Conservation (phyloP, 2,329 filamentous ascomycete genomes). For the Dothidotthia symphoricarpi region DNA sequence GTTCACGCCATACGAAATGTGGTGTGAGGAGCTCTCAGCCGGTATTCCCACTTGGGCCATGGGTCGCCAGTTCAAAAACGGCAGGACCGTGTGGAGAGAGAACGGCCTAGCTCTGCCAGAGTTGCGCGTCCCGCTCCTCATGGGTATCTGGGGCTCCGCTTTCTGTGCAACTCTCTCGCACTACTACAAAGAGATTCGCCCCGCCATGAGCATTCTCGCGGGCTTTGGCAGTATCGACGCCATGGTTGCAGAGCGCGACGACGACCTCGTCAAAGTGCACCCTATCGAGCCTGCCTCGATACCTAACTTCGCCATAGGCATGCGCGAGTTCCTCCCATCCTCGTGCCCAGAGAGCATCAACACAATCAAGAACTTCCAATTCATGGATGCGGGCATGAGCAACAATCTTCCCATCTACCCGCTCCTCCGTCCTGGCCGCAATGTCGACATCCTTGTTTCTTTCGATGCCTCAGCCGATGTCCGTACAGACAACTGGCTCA, state of each 20-base stretch:
- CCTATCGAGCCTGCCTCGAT: constrained; percentile 89
- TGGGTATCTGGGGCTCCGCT: constrained; percentile 95
- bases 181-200: constrained; percentile 93
- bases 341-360: constrained; percentile 78
- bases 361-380: constrained; percentile 60
- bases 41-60: constrained; percentile 95
- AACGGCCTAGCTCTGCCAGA: constrained; percentile 77
- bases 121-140: constrained; percentile 74
- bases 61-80: constrained; percentile 76
- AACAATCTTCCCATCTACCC: constrained; percentile 98
- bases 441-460: constrained; percentile 85
- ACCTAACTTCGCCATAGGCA: constrained; percentile 82
- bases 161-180: constrained; percentile 95
- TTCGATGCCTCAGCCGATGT: constrained; percentile 96
- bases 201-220: constrained; percentile 69
- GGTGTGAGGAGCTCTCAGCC: constrained; percentile 86
- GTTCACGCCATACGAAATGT: constrained; percentile 85
- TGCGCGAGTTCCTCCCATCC: constrained; percentile 71
- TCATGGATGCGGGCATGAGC: constrained; percentile 97
- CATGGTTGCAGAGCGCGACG: constrained; percentile 76
- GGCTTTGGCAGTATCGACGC: constrained; percentile 77
- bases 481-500: constrained; percentile 93
- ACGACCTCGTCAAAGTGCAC: constrained; percentile 86
- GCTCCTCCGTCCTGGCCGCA: constrained; percentile 78
- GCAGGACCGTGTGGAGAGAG: constrained; percentile 61